Percentiles rank a stretch among this genome's conserved stretches.
phyloP scores from a whole-genome alignment of 192 early-diverging fungal genomes.

The Podochytrium sp. region DNA sequence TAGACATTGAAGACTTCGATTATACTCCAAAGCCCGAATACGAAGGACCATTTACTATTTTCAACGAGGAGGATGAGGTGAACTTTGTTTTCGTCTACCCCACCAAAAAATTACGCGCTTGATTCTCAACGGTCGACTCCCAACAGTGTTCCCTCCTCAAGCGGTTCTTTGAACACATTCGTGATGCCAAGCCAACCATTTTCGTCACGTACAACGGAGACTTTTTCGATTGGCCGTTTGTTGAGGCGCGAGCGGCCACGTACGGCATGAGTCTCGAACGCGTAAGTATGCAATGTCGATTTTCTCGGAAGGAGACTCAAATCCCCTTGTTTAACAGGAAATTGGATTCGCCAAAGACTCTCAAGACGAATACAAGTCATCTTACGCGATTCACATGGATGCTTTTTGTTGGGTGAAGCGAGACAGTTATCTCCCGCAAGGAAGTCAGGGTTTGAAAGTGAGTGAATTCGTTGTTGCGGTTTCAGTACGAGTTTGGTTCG shows the following conservation, averaged over 20 bases:
- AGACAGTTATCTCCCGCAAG: conserved; percentile 95
- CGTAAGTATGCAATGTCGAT: conserved; percentile 39
- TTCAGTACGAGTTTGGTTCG: background rate
- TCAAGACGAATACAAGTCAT: conserved; percentile 85
- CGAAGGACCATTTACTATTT: conserved; percentile 92
- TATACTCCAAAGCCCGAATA: conserved; percentile 97
- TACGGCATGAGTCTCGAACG: conserved; percentile 86
- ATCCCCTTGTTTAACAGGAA: conserved; percentile 61
- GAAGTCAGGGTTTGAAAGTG: conserved; percentile 92
- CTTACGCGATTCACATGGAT: conserved; percentile 92
- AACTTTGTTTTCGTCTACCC: background rate
- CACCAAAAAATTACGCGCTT: background rate
- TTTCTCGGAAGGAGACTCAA: background rate
- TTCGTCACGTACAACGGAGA: conserved; percentile 99
- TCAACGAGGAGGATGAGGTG: conserved; percentile 92
- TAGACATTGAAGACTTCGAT: conserved; percentile 97
- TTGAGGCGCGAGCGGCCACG: conserved; percentile 79
- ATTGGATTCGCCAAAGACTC: conserved; percentile 85
- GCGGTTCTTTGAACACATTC: conserved; percentile 93
- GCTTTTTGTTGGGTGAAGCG: conserved; percentile 98
- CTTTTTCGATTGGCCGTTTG: conserved; percentile 98
- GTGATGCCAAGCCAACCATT: conserved; percentile 79
- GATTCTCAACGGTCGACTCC: background rate
- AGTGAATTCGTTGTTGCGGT: background rate
- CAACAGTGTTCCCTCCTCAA: conserved; percentile 65